Conservation (phyloP, 495 filamentous ascomycete genomes). For the Gamarada debralockiae region DNA sequence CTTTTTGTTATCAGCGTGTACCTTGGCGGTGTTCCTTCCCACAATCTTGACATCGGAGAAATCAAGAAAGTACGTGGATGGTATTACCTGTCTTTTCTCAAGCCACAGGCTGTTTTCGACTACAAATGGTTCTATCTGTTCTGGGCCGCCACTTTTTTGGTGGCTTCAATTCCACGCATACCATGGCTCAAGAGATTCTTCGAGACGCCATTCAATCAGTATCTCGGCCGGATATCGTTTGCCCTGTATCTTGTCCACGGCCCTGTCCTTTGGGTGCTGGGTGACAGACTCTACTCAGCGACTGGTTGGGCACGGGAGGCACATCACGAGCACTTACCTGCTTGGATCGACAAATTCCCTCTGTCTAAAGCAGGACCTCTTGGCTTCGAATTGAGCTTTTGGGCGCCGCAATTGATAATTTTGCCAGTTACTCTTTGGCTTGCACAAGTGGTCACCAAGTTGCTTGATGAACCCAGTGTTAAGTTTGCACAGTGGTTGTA, state of each 20-base stretch:
- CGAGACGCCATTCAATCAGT: conserved; percentile 52
- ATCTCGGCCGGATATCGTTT: conserved; percentile 56
- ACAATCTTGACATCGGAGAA: conserved; percentile 27
- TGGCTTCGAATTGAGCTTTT: conserved; percentile 51
- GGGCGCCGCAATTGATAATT: conserved; percentile 48
- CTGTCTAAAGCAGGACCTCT: conserved; percentile 36
- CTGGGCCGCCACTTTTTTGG: conserved; percentile 47
- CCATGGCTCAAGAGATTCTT: conserved; percentile 49
- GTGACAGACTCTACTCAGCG: conserved; percentile 47
- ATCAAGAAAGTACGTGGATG: conserved; percentile 38
- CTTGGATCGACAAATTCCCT: conserved; percentile 18
- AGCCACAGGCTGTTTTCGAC: conserved; percentile 47
- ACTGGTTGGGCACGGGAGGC: conserved; percentile 47
- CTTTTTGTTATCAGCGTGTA: conserved; percentile 38
- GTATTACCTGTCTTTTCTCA: conserved; percentile 42
- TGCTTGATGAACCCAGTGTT: conserved; percentile 54
- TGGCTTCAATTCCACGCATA: conserved; percentile 52
- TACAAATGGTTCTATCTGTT: conserved; percentile 53
- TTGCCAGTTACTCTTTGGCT: conserved; percentile 53
- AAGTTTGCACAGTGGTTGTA: conserved; percentile 51
- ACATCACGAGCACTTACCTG: conserved; percentile 30
- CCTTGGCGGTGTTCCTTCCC: conserved; percentile 44
- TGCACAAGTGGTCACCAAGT: conserved; percentile 50
- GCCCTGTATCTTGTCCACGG: conserved; percentile 55
- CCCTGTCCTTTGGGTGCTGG: conserved; percentile 46